A percentile compares a stretch with the other conserved stretches of the same genome.
phyloP scores from a whole-genome alignment of 257 asterid genomes.

The Cinchona pubescens region DNA sequence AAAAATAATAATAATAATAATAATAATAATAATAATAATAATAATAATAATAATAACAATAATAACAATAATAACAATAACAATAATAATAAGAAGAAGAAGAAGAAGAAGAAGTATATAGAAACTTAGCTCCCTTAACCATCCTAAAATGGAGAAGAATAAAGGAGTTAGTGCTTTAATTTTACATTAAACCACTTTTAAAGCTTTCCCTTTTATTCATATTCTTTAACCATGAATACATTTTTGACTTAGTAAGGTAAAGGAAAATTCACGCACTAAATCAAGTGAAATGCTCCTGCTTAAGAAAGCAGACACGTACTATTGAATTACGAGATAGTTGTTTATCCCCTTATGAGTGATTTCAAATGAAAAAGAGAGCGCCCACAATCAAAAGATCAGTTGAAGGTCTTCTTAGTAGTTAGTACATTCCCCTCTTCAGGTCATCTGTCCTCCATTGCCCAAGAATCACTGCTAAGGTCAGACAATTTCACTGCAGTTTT shows the following conservation, averaged over 20 bases:
- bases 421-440: background rate
- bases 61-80: no score
- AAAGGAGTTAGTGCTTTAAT: background rate
- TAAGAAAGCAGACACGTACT: background rate
- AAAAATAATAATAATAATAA: no score
- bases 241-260: background rate
- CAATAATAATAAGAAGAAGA: no score
- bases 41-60: no score
- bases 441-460: background rate
- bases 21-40: no score
- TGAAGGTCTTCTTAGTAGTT: background rate
- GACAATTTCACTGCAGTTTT: background rate
- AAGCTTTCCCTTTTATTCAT: conserved; percentile 4
- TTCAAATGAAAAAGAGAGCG: background rate
- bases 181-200: background rate
- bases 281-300: background rate
- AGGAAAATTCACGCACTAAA: background rate
- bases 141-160: background rate
- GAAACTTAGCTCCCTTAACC: background rate
- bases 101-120: background rate
- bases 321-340: background rate
- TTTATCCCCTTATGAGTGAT: background rate
- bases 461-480: background rate
- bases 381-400: background rate
- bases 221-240: background rate